Conservation (phyloP, 2,329 filamentous ascomycete genomes). For the Sarocladium brachiariae region DNA sequence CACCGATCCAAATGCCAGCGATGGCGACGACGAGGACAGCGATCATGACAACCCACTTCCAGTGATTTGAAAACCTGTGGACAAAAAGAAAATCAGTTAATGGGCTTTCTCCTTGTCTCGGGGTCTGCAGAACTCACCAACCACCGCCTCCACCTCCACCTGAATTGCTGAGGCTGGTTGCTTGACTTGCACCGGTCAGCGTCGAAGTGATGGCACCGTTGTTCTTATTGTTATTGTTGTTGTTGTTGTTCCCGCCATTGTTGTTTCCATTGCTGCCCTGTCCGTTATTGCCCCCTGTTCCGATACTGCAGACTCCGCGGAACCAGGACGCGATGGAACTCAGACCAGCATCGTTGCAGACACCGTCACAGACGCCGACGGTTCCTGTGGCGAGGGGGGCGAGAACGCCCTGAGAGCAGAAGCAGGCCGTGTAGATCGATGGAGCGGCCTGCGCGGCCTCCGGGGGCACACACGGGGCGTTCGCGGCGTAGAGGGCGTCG, state of each 20-base stretch:
- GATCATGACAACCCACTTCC: slow-evolving; percentile 76
- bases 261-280: slow-evolving; percentile 10
- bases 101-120: too few species aligned
- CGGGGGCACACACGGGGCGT: slow-evolving; percentile 62
- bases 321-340: slow-evolving; percentile 64
- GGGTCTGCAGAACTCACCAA: slow-evolving; percentile 33
- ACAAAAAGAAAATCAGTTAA: not conserved
- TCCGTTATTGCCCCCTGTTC: slow-evolving; percentile 16
- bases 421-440: slow-evolving; percentile 58
- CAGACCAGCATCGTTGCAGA: slow-evolving; percentile 45
- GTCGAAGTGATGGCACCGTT: slow-evolving; percentile 10
- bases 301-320: slow-evolving; percentile 53
- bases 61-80: slow-evolving; percentile 60
- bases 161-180: not conserved
- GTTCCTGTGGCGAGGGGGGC: slow-evolving; percentile 49
- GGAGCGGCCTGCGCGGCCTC: slow-evolving; percentile 39
- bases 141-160: slow-evolving; percentile 24
- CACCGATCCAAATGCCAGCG: slow-evolving; percentile 56
- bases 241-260: slow-evolving; percentile 12
- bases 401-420: slow-evolving; percentile 61
- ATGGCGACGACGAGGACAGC: slow-evolving; percentile 68
- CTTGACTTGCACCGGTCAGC: slow-evolving; percentile 6
- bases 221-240: slow-evolving; percentile 8
- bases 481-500: slow-evolving; percentile 59
- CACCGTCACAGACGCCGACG: slow-evolving; percentile 54